Conservation (phyloP, 2,329 filamentous ascomycete genomes). For the Stachybotrys chlorohalonatus region DNA sequence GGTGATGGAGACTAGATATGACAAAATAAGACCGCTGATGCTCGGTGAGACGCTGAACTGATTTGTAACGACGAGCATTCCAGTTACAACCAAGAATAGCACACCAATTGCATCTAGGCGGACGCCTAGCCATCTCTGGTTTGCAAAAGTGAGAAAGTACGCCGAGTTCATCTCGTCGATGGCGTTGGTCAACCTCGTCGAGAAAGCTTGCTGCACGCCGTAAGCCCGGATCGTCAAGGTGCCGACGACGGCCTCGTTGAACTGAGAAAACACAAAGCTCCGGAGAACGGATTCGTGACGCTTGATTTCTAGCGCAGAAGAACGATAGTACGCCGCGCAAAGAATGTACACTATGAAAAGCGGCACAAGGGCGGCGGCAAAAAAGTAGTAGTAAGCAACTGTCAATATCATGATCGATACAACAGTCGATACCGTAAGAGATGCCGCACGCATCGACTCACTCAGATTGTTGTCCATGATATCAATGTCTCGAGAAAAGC, state of each 20-base stretch:
- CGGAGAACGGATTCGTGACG: slow-evolving; percentile 80
- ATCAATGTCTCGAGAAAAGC: slow-evolving; percentile 87
- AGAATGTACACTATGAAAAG: slow-evolving; percentile 69
- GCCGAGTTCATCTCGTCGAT: slow-evolving; percentile 88
- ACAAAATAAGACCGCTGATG: slow-evolving; percentile 78
- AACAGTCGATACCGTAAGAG: slow-evolving; percentile 72
- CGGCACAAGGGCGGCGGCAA: slow-evolving; percentile 48
- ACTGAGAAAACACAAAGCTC: slow-evolving; percentile 77
- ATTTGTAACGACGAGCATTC: slow-evolving; percentile 81
- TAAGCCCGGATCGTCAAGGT: slow-evolving; percentile 81
- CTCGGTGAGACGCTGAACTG: slow-evolving; percentile 75
- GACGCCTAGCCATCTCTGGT: slow-evolving; percentile 81
- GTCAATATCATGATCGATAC: slow-evolving; percentile 74
- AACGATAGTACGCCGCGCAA: slow-evolving; percentile 74
- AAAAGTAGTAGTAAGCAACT: slow-evolving; percentile 86
- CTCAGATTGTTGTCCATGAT: slow-evolving; percentile 87
- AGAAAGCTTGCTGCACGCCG: slow-evolving; percentile 68
- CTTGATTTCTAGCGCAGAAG: slow-evolving; percentile 86
- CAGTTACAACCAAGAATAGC: slow-evolving; percentile 71
- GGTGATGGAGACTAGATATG: slow-evolving; percentile 81
- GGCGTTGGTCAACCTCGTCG: slow-evolving; percentile 53
- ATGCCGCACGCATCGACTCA: slow-evolving; percentile 84
- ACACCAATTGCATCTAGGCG: slow-evolving; percentile 77
- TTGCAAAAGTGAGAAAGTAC: slow-evolving; percentile 87
- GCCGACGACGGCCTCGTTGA: slow-evolving; percentile 75